Evolutionary conservation across 1,284 basidiomycete species (phyloP).

Genomic region (Cryptococcus hybrid): DNA sequence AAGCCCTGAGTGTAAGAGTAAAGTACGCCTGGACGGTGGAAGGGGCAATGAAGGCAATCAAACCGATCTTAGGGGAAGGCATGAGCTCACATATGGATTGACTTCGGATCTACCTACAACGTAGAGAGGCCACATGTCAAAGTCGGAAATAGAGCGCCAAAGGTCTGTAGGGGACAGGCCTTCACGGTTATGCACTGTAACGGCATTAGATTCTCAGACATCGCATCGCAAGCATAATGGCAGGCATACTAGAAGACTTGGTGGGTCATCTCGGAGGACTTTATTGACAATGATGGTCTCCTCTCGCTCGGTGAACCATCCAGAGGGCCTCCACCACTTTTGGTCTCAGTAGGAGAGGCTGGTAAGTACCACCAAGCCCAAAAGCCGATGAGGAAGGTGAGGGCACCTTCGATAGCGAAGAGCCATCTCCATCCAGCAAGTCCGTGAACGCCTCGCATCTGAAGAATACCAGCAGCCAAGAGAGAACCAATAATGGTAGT

Average conservation of each 20-base stretch:
- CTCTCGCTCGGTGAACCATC: constrained; percentile 58
- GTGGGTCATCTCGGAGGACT: constrained; percentile 7
- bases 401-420: constrained; percentile 15
- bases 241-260: background rate
- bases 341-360: constrained; percentile 45
- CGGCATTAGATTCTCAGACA: background rate
- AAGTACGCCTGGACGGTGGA: constrained; percentile 52
- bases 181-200: constrained; percentile 55
- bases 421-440: constrained; percentile 44
- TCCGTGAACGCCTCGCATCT: constrained; percentile 35
- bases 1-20: constrained; percentile 55
- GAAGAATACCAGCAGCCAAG: constrained; percentile 44
- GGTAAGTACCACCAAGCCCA: constrained; percentile 42
- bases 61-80: constrained; percentile 26
- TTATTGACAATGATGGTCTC: constrained; percentile 51
- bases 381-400: constrained; percentile 39
- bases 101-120: constrained; percentile 21
- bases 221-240: background rate
- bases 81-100: background rate
- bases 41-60: constrained; percentile 29
- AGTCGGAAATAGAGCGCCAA: constrained; percentile 55
- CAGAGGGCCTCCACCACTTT: constrained; percentile 46
- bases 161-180: constrained; percentile 46
- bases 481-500: constrained; percentile 35
- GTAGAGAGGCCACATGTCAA: constrained; percentile 58